Percentiles rank a stretch among this genome's conserved stretches.
phyloP scores from a whole-genome alignment of 1,139 yeast species.

The Protomyces inouyei region DNA sequence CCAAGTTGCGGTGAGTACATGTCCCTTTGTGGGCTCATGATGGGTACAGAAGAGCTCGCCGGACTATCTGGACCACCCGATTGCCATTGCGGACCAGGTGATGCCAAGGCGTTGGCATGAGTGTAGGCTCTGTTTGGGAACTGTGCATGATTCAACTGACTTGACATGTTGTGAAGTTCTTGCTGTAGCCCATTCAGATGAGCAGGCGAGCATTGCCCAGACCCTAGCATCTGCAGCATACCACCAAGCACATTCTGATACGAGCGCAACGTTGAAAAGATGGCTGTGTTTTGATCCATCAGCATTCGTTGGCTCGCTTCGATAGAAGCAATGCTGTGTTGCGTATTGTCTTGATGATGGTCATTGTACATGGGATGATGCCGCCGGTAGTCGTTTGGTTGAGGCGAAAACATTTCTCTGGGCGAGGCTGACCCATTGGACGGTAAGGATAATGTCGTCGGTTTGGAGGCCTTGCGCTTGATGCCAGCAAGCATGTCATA shows the following conservation, averaged over 20 bases:
- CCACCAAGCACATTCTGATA: slow-evolving; percentile 14
- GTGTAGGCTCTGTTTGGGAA: slow-evolving; percentile 1
- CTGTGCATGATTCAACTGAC: slow-evolving; percentile 17
- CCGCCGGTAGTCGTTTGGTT: background rate
- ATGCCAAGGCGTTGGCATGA: background rate
- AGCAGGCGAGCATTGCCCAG: slow-evolving; percentile 2
- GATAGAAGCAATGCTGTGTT: slow-evolving; percentile 8
- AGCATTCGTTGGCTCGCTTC: slow-evolving; percentile 21
- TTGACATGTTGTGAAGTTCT: slow-evolving; percentile 6
- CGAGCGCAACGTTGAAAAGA: slow-evolving; percentile 8
- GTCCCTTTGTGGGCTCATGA: background rate
- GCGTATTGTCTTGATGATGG: background rate
- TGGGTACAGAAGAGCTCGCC: background rate
- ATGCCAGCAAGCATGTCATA: slow-evolving; percentile 59
- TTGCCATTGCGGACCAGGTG: background rate
- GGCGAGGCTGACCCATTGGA: background rate
- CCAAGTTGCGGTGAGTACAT: background rate
- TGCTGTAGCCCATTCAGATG: slow-evolving; percentile 8
- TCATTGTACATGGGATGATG: background rate
- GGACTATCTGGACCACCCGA: background rate
- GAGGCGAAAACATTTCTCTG: background rate
- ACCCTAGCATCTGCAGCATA: slow-evolving; percentile 7
- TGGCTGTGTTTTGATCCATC: slow-evolving; percentile 20
- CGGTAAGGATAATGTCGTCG: slow-evolving; percentile 30
- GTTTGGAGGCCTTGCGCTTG: slow-evolving; percentile 53